A percentile compares a stretch with the other conserved stretches of the same genome.
Conservation (phyloP, 306 rosid genomes). For the Ormosia emarginata region DNA sequence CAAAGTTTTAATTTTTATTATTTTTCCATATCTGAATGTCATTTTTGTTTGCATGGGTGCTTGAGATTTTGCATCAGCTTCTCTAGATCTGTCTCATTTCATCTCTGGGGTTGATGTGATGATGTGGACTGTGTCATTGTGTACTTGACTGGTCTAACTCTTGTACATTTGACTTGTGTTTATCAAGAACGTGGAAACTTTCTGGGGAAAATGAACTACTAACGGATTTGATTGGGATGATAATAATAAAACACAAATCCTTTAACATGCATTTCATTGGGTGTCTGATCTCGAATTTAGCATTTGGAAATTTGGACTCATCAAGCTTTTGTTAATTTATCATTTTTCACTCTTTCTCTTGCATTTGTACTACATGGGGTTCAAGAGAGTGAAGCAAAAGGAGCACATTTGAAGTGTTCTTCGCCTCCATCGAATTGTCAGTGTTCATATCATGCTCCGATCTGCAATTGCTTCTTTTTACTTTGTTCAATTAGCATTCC, state of each 20-base stretch:
- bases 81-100: conserved; percentile 56
- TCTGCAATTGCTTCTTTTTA: conserved; percentile 28
- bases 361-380: background rate
- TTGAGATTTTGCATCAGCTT: conserved; percentile 21
- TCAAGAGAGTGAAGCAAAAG: background rate
- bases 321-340: background rate
- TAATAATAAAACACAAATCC: too few species aligned
- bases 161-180: conserved; percentile 28
- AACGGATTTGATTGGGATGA: background rate
- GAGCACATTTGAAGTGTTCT: background rate
- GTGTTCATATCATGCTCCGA: background rate
- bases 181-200: conserved; percentile 10
- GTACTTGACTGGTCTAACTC: conserved; percentile 25
- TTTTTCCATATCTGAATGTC: background rate
- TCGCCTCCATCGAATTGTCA: background rate
- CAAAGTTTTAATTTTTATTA: conserved; percentile 5
- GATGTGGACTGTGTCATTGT: conserved; percentile 33
- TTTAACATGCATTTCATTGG: background rate
- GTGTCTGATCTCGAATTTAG: conserved; percentile 26
- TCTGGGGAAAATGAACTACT: conserved; percentile 7
- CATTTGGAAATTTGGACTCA: background rate
- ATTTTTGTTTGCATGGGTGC: conserved; percentile 3
- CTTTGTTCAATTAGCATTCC: background rate
- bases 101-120: conserved; percentile 24
- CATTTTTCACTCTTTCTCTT: background rate